Base-by-base conservation (phyloP, 2,329 filamentous ascomycete species). In the Aspergillus uvarum region DNA sequence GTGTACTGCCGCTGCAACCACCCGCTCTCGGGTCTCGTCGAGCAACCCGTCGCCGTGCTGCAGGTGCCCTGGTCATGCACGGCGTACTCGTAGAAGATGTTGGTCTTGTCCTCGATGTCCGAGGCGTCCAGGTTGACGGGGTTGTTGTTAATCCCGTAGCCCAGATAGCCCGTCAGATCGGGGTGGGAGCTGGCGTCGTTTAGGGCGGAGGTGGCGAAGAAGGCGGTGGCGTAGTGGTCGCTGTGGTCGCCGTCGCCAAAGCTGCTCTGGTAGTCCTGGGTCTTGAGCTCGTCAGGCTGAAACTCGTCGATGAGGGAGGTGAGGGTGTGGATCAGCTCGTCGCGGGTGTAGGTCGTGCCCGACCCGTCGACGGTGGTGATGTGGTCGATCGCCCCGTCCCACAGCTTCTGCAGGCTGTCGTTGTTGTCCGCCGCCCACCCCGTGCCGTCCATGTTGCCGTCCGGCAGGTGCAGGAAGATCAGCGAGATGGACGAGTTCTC, bases 171-270 rank as follows among this genome's bases (percentile, higher is more conserved):
- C 1, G 42, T 19, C 10, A 59, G 38, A 4, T 12, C n/a, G 4
- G 54, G 49, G 22, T 24, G 6, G n/a, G 32, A 22, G 32, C 44
- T 8, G 12, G 49, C 38, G n/a, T 11, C 0, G 10, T 16, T 12
- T 5, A 59, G 11, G 1, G 59, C 58, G 16, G 57, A 24, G 4
- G 32, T 16, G 5, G 56, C 60, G 42, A 67, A 66, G 24, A 51
- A 65, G 0, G 35, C 65, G 2, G 59, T 54, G 10, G 61, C 47
- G 35, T 63, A 52, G 42, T 67, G 62, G 21, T 67, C 65, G 31
- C 57, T 61, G 29, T 66, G 64, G 31, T 67, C 65, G 0, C 63
- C 59, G 5, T 60, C 54, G 4, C 63, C 59, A 31, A 58, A 53
- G 29, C 31, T 49, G 16, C 62, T 24, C 11, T 61, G 62, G 51